Percentiles rank a stretch among this genome's conserved stretches.
Conservation (phyloP, 257 asterid genomes). For the Petrea volubilis region DNA sequence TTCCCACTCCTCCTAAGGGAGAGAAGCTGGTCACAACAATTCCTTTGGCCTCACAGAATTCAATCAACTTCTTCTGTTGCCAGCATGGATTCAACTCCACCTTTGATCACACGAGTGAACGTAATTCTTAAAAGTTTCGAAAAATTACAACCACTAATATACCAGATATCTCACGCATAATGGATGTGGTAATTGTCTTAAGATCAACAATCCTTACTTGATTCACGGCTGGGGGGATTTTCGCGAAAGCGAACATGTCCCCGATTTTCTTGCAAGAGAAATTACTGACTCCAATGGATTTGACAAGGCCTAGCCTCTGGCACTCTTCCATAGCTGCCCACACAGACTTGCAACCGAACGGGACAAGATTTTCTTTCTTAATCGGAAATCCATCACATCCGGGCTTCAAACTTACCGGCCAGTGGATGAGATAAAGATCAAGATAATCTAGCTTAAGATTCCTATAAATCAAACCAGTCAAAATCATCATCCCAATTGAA, state of each 20-base stretch:
- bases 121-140: too few species aligned
- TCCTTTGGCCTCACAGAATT: constrained; percentile 16
- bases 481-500: not conserved
- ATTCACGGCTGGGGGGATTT: constrained; percentile 25
- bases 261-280: constrained; percentile 44
- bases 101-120: not conserved
- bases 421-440: constrained; percentile 55
- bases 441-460: constrained; percentile 45
- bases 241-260: constrained; percentile 25
- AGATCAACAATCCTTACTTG: constrained; percentile 1
- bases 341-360: constrained; percentile 47
- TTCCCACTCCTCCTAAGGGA: constrained; percentile 19
- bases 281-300: constrained; percentile 61
- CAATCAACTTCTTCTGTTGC: constrained; percentile 22
- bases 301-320: constrained; percentile 43
- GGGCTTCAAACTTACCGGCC: constrained; percentile 44
- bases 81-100: constrained; percentile 25
- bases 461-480: constrained; percentile 18
- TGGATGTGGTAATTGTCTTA: too few species aligned
- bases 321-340: constrained; percentile 68
- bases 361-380: constrained; percentile 40
- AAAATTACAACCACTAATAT: not conserved
- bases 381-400: constrained; percentile 35
- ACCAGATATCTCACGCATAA: too few species aligned
- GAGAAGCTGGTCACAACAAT: constrained; percentile 13